Evolutionary conservation across 1,284 basidiomycete species (phyloP), one percentile per base, ranked within the genome.

Genomic region (Sanghuangporus baumii): DNA sequence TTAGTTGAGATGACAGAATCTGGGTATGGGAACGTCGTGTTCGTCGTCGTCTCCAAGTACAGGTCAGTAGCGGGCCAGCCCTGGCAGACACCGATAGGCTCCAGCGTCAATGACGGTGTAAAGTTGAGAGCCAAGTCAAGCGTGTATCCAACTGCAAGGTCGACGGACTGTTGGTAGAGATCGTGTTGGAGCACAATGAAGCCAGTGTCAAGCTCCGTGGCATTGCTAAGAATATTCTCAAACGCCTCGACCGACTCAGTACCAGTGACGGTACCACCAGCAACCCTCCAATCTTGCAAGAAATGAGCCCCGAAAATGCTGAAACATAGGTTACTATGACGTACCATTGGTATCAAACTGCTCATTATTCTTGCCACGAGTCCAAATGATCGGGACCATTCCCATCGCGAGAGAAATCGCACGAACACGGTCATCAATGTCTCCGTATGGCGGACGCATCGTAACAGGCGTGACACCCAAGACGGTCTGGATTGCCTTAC

Each of bases 121-220:
- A 83, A 84, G 12, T 66, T 78, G 66, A 85, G 71, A 26, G 90
- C 90, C 48, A 84, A 77, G 60, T 89, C 83, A n/a, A 96, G 78
- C 67, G 91, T 89, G 77, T 94, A 95, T 55, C 92, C 91, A 65
- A 91, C 82, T 37, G 94, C 93, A 65, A 97, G 84, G 69, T 96
- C 92, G 59, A 96, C 93, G 12, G 90, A 91, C 70, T 91, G 84
- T 70, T 90, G 80, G 72, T 86, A 95, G 54, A 96, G 77, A 74
- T 96, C 94, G 72, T 96, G 94, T 72, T 92, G 80, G 59, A 98
- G 81, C 52, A 96, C 93, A 71, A 95, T 88, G 80, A 96, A 96
- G 48, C 92, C 87, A 56, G 81, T 85, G 60, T 81, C 67, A 43
- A 91, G 69, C 14, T 69, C 69, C 2, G 82, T 77, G 0, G 88